Evolutionary conservation across 75 land plant genomes (phyloP), one percentile per base, ranked within the genome.

Genomic region (Sequoia sempervirens): DNA sequence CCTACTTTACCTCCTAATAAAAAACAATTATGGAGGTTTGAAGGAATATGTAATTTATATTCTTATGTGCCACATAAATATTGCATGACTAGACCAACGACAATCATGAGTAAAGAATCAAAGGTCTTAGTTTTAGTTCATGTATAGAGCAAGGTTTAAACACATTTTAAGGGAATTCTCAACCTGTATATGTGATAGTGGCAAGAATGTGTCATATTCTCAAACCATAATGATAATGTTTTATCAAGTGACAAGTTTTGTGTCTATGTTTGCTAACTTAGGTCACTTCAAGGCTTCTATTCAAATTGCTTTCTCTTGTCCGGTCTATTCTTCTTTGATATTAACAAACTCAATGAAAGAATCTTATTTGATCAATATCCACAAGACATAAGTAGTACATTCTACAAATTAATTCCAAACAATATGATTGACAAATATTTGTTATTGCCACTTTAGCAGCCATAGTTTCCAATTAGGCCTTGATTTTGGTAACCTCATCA

Each of bases 231-330:
- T 34, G 36, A 34, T 34, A 34, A 34, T 34, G 0, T 34, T 34
- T 34, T 34, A 34, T 34, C 0, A 34, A 34, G 36, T 34, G 36
- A 34, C 72, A 93, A 93, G 94, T 64, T 91, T 91, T 7, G 93
- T 89, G 76, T 93, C 94, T 7, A 85, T 91, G 91, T 93, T 89
- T 89, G 94, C 93, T 78, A 93, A 93, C 80, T 80, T 93, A 69
- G 94, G 94, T 11, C 94, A 93, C 85, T 93, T 91, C 85, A 89
- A 80, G 84, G 52, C 50, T 9, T 83, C 91, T 34, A 93, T 93
- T 47, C 94, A 89, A 87, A 53, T 92, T 52, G 92, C 92, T 20
- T 92, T 88, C 75, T 84, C 84, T 43, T 23, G 23, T 28, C 6
- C 86, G 53, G 87, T 91, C 8, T 92, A 91, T 52, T 88, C 87